Base-by-base conservation (phyloP, 805 yeast species). In the Hanseniaspora meyeri region DNA sequence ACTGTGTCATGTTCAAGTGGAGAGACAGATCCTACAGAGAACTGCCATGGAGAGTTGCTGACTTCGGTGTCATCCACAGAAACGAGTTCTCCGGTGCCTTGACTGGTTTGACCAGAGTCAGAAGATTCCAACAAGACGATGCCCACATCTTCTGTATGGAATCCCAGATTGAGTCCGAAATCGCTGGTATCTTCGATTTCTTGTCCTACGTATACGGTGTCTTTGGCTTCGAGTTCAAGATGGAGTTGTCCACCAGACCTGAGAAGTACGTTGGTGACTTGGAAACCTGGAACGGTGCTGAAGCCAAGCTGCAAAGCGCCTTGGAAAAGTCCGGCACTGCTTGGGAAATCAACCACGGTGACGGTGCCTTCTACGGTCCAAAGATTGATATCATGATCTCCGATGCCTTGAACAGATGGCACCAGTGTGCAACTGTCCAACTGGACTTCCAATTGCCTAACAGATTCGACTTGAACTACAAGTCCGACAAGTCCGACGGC, bases 121-220 rank as follows among this genome's bases (percentile, higher is more conserved):
- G 98, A 75, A 83, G 97, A 73, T 91, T 91, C 86, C 98, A 91
- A 73, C 98, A 91, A 76, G 98, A 91, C 72, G 98, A 91, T 74
- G 97, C 96, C 49, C 98, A 91, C 71, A 91, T 91, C 63, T 91
- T 91, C 85, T 93, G 97, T 77, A 82, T 88, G 57, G 82, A 79
- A 63, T 95, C 85, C 60, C 97, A 91, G 76, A 88, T 91, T 64
- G 95, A 82, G 68, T 70, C 73, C 55, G 97, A 91, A 75, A 88
- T 91, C 62, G 79, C 80, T 53, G 83, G 83, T 59, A 82, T 87
- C 57, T 86, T 91, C 67, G 95, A 88, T 67, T 90, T 91, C 77
- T 77, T 91, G 72, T 75, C 86, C 66, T 81, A 77, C 64, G 79
- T 90, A 38, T 91, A 93, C 70, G 96, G 96, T 64, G 81, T 85